Conservation (phyloP, 1,284 basidiomycete genomes). For the Schizophyllum amplum region DNA sequence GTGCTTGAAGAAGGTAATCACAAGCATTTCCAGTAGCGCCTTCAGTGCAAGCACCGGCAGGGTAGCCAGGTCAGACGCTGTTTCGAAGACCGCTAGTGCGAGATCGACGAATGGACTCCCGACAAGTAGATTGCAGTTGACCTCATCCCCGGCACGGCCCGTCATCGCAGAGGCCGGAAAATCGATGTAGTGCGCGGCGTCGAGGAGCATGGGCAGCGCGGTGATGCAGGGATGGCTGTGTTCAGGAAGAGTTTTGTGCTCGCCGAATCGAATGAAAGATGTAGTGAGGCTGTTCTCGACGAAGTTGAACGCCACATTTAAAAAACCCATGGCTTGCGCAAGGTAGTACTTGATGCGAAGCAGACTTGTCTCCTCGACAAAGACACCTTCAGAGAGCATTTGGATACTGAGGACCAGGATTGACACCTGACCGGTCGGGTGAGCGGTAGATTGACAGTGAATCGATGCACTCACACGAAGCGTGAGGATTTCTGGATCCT, state of each 20-base stretch:
- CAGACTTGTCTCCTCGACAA: conserved; percentile 40
- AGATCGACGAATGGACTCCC: conserved; percentile 59
- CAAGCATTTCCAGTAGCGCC: conserved; percentile 50
- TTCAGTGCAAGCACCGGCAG: conserved; percentile 49
- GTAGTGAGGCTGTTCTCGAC: conserved; percentile 33
- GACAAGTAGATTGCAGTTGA: conserved; percentile 35
- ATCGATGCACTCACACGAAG: background rate
- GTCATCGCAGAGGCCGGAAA: conserved; percentile 43
- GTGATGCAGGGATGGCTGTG: conserved; percentile 46
- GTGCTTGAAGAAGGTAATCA: conserved; percentile 61
- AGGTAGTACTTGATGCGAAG: conserved; percentile 56
- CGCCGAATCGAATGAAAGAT: conserved; percentile 46
- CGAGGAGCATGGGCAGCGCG: conserved; percentile 48
- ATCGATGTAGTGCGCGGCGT: conserved; percentile 42
- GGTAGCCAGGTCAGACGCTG: conserved; percentile 30
- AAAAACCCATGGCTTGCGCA: conserved; percentile 48
- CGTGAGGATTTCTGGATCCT: background rate
- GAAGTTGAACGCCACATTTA: conserved; percentile 36
- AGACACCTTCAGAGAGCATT: conserved; percentile 56
- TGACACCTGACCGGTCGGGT: conserved; percentile 32
- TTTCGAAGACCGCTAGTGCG: conserved; percentile 38
- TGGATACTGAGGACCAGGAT: conserved; percentile 49
- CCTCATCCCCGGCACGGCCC: conserved; percentile 35
- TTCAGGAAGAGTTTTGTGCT: conserved; percentile 32
- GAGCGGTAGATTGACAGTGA: background rate